Base-by-base conservation (phyloP, 2,329 filamentous ascomycete species). In the Diaporthe aspalathi region DNA sequence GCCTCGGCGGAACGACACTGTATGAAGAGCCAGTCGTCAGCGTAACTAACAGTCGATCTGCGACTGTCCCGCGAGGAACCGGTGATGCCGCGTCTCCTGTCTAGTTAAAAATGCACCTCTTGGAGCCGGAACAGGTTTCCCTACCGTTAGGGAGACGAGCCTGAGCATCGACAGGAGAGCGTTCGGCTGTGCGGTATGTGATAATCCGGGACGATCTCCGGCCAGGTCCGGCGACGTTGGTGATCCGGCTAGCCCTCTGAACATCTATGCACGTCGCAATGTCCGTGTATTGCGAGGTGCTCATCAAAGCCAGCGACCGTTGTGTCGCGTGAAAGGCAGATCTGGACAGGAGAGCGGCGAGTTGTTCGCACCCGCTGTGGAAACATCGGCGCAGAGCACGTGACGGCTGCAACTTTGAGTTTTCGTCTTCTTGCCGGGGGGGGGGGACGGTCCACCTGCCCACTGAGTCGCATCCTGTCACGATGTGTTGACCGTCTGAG, bases 141-240 rank as follows among this genome's bases (percentile, higher is more conserved):
- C n/a, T 49, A 29, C 29, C 20, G 60, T 49, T 29, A 49, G 20
- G 11, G 43, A 63, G 27, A 14, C 20, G 12, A 11, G 20, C 57
- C 40, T 35, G 27, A 63, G 27, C 49, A 49, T 63, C 57, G 57
- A 63, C 57, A 63, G 43, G 57, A 63, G 57, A 63, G 57, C 35
- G 17, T n/a, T 24, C 27, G 20, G 40, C 20, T 63, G 12, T 63
- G 12, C 22, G 12, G 43, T 22, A 63, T 27, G 43, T 20, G 29
- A 38, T 27, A 14, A 17, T 24, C 14, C n/a, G 43, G 20, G 14
- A 45, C 11, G 14, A 65, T 65, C 60, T 50, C 22, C 60, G 20
- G 60, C 16, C 29, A 24, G 43, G 5, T 14, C 35, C 45, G 14
- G 29, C 38, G 3, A 35, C 14, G 38, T 6, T 16, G 27, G n/a